These are phyloP conservation scores for Schoenoplectus triqueter DNA, from an alignment of 202 grass and related monocot species.

Conservation along the genomic window DNA sequence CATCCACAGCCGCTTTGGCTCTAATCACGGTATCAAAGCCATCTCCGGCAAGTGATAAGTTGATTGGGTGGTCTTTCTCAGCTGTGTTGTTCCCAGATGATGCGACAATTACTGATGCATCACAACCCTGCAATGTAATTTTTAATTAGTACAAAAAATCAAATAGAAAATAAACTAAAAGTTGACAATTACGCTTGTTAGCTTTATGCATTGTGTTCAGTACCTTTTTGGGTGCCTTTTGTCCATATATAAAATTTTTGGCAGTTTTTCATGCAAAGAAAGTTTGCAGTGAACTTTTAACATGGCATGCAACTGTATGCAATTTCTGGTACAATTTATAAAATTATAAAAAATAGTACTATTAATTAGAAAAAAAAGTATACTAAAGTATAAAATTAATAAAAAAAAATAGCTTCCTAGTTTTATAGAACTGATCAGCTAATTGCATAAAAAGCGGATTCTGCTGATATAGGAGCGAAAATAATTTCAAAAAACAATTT, in stretches of 20 bases:
- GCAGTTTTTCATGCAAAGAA: slow-evolving; percentile 12
- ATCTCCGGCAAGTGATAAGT: slow-evolving; percentile 86
- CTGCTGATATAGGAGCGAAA: not conserved
- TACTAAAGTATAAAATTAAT: not conserved
- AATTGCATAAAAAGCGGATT: not conserved
- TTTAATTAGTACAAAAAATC: not conserved
- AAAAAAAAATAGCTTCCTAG: not conserved
- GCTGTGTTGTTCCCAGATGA: slow-evolving; percentile 71
- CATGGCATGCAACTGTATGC: not conserved
- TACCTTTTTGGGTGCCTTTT: not conserved
- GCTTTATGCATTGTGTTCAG: not conserved
- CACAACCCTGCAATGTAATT: slow-evolving; percentile 58
- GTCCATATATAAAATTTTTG: slow-evolving; percentile 18
- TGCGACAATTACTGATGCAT: slow-evolving; percentile 71
- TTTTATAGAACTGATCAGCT: slow-evolving; percentile 7
- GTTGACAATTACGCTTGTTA: not conserved
- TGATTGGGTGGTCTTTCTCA: slow-evolving; percentile 73
- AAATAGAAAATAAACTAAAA: not conserved
- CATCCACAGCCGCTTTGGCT: slow-evolving; percentile 79
- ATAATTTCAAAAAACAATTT: slow-evolving; percentile 10
- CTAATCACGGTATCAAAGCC: slow-evolving; percentile 86
- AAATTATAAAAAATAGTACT: not conserved
- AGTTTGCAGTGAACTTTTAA: slow-evolving; percentile 8
- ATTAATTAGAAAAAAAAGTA: not conserved
- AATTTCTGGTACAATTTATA: not conserved